Conservation (phyloP, 179 eudicot genomes). For the Pouteria campechiana region DNA sequence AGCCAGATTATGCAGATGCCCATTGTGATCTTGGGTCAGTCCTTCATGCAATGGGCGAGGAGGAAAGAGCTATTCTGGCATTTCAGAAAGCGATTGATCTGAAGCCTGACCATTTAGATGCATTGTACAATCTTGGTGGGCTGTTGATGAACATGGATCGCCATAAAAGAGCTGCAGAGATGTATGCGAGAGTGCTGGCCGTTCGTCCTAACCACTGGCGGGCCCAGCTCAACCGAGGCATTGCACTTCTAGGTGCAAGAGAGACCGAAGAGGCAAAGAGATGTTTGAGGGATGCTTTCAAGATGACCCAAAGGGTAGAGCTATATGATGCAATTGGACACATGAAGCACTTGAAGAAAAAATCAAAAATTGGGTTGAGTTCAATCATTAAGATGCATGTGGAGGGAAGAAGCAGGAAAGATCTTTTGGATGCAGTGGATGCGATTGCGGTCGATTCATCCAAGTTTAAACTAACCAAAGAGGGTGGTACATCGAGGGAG, state of each 20-base stretch:
- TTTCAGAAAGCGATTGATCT: constrained; percentile 95
- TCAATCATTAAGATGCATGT: too few relatives aligned
- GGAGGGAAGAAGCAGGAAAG: constrained; percentile 61
- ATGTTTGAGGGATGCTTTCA: constrained; percentile 85
- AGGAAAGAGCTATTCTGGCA: constrained; percentile 85
- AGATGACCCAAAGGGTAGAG: constrained; percentile 94
- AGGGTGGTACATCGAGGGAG: constrained; percentile 55
- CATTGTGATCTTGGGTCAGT: constrained; percentile 96
- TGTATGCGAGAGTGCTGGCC: constrained; percentile 84
- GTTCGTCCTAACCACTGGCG: constrained; percentile 94
- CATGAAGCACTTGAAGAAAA: constrained; percentile 86
- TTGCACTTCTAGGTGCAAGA: constrained; percentile 87
- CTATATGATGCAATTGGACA: constrained; percentile 89
- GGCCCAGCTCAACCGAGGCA: constrained; percentile 90
- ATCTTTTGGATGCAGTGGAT: constrained; percentile 56
- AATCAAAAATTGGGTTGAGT: too few relatives aligned
- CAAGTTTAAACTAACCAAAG: constrained; percentile 59
- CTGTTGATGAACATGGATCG: constrained; percentile 94
- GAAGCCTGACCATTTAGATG: constrained; percentile 87
- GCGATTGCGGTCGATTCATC: constrained; percentile 53
- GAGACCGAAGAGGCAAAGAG: constrained; percentile 92
- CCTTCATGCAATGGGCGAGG: constrained; percentile 82
- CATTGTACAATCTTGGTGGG: constrained; percentile 92
- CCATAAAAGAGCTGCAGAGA: constrained; percentile 92
- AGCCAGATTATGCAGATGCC: constrained; percentile 91